These are phyloP conservation scores for Leptographium radiaticola DNA, from an alignment of 2,329 filamentous ascomycete genomes.

Conservation along the genomic window DNA sequence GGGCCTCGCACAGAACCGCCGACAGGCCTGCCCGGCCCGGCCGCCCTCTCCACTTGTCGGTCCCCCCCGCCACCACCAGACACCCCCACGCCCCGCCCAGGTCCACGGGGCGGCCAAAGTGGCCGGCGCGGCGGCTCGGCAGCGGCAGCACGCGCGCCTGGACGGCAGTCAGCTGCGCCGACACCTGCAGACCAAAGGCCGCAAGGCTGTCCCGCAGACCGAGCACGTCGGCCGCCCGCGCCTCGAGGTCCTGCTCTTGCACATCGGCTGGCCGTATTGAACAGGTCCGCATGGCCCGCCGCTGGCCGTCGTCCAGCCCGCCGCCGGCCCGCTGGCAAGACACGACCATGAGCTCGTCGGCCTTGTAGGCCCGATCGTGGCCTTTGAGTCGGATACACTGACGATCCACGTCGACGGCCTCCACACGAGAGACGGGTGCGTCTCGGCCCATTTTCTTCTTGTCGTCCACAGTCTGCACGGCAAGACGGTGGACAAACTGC, in stretches of 20 bases:
- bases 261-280: neutral
- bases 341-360: neutral
- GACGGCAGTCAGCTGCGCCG: neutral
- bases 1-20: neutral
- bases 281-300: no score
- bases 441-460: neutral
- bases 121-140: neutral
- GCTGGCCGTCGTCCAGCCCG: neutral
- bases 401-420: neutral
- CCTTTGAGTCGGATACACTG: neutral
- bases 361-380: neutral
- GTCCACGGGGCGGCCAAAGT: neutral
- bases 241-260: neutral
- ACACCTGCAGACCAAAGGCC: neutral
- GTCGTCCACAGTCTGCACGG: neutral
- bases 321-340: neutral
- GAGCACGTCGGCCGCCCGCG: neutral
- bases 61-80: neutral
- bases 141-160: neutral
- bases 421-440: neutral
- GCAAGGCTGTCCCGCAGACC: neutral
- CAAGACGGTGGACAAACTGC: neutral
- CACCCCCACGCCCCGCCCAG: neutral
- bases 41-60: no score
- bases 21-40: no score